These are phyloP conservation scores for Plasmodium malariae DNA, from an alignment of 169 alveolate genomes.

Conservation along the genomic window DNA sequence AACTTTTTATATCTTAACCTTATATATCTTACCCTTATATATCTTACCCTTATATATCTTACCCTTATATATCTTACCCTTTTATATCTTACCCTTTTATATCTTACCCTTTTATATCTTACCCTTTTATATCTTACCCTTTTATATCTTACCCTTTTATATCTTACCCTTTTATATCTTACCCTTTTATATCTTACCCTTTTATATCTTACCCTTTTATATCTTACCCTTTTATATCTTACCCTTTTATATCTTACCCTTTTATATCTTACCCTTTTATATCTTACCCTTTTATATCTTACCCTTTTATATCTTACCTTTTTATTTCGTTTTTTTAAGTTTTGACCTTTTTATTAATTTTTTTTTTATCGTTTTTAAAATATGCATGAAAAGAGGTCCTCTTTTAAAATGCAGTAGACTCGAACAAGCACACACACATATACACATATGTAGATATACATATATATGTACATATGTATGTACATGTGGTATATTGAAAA, in stretches of 20 bases:
- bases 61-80: background rate
- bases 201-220: background rate
- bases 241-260: no score
- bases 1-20: no score
- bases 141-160: background rate
- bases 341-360: background rate
- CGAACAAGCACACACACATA: no score
- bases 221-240: background rate
- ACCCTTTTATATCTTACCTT: background rate
- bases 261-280: no score
- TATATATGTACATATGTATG: no score
- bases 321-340: background rate
- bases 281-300: no score
- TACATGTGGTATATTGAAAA: no score
- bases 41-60: background rate
- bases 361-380: no score
- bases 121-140: constrained; percentile 1
- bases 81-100: no score
- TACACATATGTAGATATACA: no score
- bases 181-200: background rate
- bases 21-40: background rate
- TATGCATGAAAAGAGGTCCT: no score
- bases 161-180: background rate
- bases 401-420: no score
- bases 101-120: background rate